These are phyloP conservation scores for Lentinus tigrinus DNA, from an alignment of 768 basidiomycete species.

Conservation along the genomic window DNA sequence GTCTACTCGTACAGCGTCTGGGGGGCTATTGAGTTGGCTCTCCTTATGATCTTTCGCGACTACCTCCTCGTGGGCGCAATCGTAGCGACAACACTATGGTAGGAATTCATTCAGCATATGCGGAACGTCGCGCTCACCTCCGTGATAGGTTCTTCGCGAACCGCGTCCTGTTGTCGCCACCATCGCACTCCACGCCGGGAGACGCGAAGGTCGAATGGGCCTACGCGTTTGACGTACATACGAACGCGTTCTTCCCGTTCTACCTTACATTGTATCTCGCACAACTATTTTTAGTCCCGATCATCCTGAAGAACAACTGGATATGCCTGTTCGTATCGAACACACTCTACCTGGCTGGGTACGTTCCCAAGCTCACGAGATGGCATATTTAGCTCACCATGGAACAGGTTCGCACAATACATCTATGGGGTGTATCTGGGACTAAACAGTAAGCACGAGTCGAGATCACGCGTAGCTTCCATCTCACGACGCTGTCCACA, in stretches of 20 bases:
- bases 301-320: slow-evolving; percentile 86
- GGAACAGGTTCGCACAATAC: slow-evolving; percentile 79
- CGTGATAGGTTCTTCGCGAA: slow-evolving; percentile 70
- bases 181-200: slow-evolving; percentile 68
- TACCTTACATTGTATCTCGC: slow-evolving; percentile 89
- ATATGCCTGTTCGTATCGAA: slow-evolving; percentile 93
- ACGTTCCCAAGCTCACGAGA: slow-evolving; percentile 28
- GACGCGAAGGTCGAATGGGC: slow-evolving; percentile 84
- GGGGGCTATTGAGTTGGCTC: slow-evolving; percentile 59
- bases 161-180: slow-evolving; percentile 64
- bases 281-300: slow-evolving; percentile 81
- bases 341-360: slow-evolving; percentile 87
- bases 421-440: slow-evolving; percentile 90
- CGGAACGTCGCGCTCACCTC: background rate
- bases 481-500: slow-evolving; percentile 27
- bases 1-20: slow-evolving; percentile 67
- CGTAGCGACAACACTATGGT: slow-evolving; percentile 79
- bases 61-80: slow-evolving; percentile 79
- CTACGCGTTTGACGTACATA: slow-evolving; percentile 96
- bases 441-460: slow-evolving; percentile 57
- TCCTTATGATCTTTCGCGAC: slow-evolving; percentile 87
- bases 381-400: background rate
- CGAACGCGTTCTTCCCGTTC: slow-evolving; percentile 94
- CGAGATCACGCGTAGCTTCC: slow-evolving; percentile 1
- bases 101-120: slow-evolving; percentile 12